Conservation (phyloP, 192 early-diverging fungal species). For the Coemansia sp. region DNA sequence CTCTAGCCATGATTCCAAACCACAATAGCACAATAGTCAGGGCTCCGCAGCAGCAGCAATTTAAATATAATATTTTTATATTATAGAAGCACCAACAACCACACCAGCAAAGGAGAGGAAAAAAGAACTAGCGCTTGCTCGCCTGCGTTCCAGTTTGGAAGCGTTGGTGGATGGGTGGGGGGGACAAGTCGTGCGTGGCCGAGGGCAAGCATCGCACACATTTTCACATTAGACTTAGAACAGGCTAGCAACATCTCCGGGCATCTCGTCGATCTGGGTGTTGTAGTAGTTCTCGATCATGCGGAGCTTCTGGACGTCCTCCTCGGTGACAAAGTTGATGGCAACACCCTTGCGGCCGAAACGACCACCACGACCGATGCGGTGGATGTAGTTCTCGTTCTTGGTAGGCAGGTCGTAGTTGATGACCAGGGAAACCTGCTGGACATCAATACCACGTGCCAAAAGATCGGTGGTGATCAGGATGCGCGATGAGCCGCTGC, state of each 20-base stretch:
- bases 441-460: constrained; percentile 99
- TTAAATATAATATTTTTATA: background rate
- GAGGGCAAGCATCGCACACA: background rate
- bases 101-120: background rate
- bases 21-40: too few relatives aligned
- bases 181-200: background rate
- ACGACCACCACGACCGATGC: constrained; percentile 99
- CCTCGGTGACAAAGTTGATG: constrained; percentile 98
- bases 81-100: too few relatives aligned
- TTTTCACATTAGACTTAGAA: constrained; percentile 49
- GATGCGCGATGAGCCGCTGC: constrained; percentile 92
- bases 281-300: constrained; percentile 96
- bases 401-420: constrained; percentile 98
- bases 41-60: too few relatives aligned
- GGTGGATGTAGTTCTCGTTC: constrained; percentile 99
- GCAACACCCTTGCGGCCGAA: constrained; percentile 99
- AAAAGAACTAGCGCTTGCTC: background rate
- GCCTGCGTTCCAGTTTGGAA: background rate
- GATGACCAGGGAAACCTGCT: constrained; percentile 98
- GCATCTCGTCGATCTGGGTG: constrained; percentile 99
- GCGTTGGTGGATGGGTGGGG: background rate
- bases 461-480: constrained; percentile 96
- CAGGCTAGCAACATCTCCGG: constrained; percentile 93
- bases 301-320: constrained; percentile 88
- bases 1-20: too few relatives aligned